phyloP scores from a whole-genome alignment of 2,329 filamentous ascomycete species.

The Fusarium sambucinum region DNA sequence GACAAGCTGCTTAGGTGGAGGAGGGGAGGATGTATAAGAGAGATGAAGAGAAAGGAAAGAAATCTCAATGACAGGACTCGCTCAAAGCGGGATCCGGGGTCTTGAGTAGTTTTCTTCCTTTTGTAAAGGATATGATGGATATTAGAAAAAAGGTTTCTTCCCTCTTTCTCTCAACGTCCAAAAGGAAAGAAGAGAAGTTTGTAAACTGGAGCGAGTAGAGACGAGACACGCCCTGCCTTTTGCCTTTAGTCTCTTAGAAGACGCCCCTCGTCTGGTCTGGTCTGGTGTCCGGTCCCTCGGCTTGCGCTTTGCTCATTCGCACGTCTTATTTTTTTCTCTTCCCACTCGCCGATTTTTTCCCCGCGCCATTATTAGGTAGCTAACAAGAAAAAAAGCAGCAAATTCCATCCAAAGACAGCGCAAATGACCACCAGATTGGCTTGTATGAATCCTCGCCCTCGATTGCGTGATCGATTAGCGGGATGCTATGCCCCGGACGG shows the following conservation, averaged over 20 bases:
- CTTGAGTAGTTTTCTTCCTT: constrained; percentile 43
- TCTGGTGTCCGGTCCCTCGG: constrained; percentile 38
- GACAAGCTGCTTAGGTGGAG: constrained; percentile 44
- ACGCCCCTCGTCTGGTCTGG: constrained; percentile 34
- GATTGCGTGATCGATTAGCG: constrained; percentile 52
- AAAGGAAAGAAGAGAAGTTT: constrained; percentile 36
- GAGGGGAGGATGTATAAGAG: constrained; percentile 35
- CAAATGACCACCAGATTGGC: constrained; percentile 37
- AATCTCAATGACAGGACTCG: constrained; percentile 41
- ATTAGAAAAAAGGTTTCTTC: constrained; percentile 47
- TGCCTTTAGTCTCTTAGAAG: constrained; percentile 19
- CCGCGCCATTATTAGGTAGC: constrained; percentile 40
- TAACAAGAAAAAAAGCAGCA: constrained; percentile 28
- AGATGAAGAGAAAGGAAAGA: constrained; percentile 34
- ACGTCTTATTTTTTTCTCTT: constrained; percentile 41
- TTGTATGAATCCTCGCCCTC: constrained; percentile 49
- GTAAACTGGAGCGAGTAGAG: constrained; percentile 38
- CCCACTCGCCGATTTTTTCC: constrained; percentile 47
- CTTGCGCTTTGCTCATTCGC: constrained; percentile 39
- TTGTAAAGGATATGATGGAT: constrained; percentile 21
- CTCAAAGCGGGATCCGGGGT: constrained; percentile 43
- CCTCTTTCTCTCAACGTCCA: constrained; percentile 45
- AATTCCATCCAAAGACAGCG: constrained; percentile 37
- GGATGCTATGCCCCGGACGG: constrained; percentile 49
- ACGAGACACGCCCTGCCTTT: constrained; percentile 38